These are phyloP conservation scores for Panus rudis DNA, from an alignment of 768 basidiomycete species.

Conservation along the genomic window DNA sequence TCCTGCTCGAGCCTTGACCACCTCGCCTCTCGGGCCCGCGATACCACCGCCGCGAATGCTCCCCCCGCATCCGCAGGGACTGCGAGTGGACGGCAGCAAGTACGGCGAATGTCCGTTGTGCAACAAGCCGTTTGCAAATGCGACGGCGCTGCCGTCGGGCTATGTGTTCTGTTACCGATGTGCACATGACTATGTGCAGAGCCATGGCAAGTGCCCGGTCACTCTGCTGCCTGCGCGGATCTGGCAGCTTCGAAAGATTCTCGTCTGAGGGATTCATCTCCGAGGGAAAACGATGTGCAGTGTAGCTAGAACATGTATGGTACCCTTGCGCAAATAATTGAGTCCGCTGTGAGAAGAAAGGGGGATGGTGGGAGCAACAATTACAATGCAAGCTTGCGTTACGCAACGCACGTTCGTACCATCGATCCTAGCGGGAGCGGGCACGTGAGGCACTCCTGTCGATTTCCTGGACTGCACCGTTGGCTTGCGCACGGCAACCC, in stretches of 20 bases:
- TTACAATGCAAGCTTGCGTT: not conserved
- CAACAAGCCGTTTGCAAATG: conserved; percentile 64
- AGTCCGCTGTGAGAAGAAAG: not conserved
- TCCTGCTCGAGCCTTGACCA: conserved; percentile 67
- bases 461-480: no score
- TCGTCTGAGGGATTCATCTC: no score
- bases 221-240: conserved; percentile 68
- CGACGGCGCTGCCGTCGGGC: conserved; percentile 85
- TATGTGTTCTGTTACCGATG: conserved; percentile 96
- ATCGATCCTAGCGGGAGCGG: not conserved
- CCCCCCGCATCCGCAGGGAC: conserved; percentile 65
- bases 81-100: conserved; percentile 49
- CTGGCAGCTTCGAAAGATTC: conserved; percentile 84
- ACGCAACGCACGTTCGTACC: conserved; percentile 1
- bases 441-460: no score
- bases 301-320: no score
- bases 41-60: conserved; percentile 75
- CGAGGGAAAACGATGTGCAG: not conserved
- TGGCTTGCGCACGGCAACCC: no score
- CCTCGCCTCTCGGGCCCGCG: conserved; percentile 55
- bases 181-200: conserved; percentile 76
- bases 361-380: not conserved
- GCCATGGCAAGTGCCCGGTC: conserved; percentile 76
- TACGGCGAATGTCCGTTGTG: conserved; percentile 90
- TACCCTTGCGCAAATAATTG: no score